Evolutionary conservation across 169 alveolate genomes (phyloP).

Genomic region (Cryptosporidium ubiquitum): DNA sequence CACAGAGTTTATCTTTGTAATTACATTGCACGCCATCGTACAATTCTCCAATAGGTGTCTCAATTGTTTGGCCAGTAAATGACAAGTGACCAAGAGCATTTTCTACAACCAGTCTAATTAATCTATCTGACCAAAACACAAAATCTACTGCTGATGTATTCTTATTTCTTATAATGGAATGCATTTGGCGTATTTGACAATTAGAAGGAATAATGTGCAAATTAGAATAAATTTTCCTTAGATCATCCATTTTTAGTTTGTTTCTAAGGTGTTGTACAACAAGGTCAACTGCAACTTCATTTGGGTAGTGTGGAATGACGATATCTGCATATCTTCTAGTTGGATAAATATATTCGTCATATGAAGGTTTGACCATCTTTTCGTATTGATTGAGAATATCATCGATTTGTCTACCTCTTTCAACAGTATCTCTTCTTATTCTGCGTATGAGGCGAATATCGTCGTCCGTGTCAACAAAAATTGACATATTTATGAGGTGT

Average conservation of each 20-base stretch:
- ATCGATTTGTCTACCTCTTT: constrained; percentile 80
- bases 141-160: constrained; percentile 61
- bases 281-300: constrained; percentile 76
- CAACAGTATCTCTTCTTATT: constrained; percentile 76
- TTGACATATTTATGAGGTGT: constrained; percentile 82
- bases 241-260: constrained; percentile 65
- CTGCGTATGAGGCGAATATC: constrained; percentile 85
- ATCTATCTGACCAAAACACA: constrained; percentile 75
- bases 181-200: constrained; percentile 75
- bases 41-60: constrained; percentile 71
- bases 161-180: constrained; percentile 65
- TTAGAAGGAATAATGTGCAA: constrained; percentile 69
- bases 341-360: constrained; percentile 84
- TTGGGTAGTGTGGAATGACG: constrained; percentile 79
- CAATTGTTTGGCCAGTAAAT: constrained; percentile 54
- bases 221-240: constrained; percentile 63
- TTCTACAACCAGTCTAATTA: constrained; percentile 73
- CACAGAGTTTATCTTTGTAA: constrained; percentile 67
- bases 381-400: constrained; percentile 79
- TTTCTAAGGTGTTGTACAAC: constrained; percentile 73
- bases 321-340: constrained; percentile 84
- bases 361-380: constrained; percentile 81
- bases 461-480: constrained; percentile 86
- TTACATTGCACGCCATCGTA: constrained; percentile 61
- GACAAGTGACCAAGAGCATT: constrained; percentile 71